Base-by-base conservation (phyloP, 306 rosid species). In the Quercus gilva region DNA sequence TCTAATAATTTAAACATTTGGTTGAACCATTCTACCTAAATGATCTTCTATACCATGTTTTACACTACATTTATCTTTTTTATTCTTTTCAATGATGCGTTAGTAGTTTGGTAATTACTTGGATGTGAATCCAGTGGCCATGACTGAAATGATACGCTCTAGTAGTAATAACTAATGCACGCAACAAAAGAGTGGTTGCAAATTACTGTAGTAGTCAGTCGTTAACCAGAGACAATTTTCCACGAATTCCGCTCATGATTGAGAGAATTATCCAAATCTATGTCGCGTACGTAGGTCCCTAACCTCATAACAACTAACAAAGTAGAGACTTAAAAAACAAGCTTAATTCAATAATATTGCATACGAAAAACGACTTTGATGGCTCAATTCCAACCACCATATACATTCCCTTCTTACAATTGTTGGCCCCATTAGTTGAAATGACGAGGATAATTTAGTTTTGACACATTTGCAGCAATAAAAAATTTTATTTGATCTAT, bases 351-450 rank as follows among this genome's bases (percentile, higher is more conserved):
- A 76, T 56, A 23, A 60, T 41, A 41, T 8, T 41, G 45, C 45
- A 41, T 67, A 64, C n/a, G 73, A 80, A 51, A 31, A 78, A 81
- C 80, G 74, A 79, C 72, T 65, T 75, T 75, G 91, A 88, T 81
- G 69, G 81, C 80, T 88, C 85, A 59, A 55, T 53, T 82, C 28
- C 69, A 88, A 89, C 97, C n/a, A 86, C 81, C 86, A 58, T 55
- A 14, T 6, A 9, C 73, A 71, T 61, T 33, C 60, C 84, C 35
- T 56, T 61, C 51, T 51, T 37, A 68, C 7, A 23, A 67, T 71
- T 55, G 25, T 37, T 63, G 60, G 73, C 7, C 41, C 41, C 74
- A 77, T 77, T 55, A 78, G 51, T 28, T 1, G 4, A 37, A 3
- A 3, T 61, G 12, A 70, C 65, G 21, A 9, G 35, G 14, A 23